These are phyloP conservation scores for Cordyceps cateniannulata DNA, from an alignment of 2,329 filamentous ascomycete species.

Conservation along the genomic window DNA sequence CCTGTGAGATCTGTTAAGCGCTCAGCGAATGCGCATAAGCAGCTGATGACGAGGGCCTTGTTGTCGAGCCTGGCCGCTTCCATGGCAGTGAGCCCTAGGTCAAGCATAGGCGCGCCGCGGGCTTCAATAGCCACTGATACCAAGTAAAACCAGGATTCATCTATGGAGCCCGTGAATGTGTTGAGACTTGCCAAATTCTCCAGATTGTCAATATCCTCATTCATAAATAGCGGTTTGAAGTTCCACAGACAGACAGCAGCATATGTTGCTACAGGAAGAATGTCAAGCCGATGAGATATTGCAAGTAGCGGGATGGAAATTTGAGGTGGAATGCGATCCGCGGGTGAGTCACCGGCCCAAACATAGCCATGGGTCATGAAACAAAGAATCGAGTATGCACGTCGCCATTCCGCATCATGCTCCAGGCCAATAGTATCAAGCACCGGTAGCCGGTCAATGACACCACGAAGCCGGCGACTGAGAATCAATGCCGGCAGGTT, in stretches of 20 bases:
- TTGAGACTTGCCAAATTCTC: conserved; percentile 83
- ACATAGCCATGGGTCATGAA: conserved; percentile 96
- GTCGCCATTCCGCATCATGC: conserved; percentile 83
- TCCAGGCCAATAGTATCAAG: conserved; percentile 77
- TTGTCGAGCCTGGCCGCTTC: conserved; percentile 68
- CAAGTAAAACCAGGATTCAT: conserved; percentile 98
- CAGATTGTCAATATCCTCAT: conserved; percentile 74
- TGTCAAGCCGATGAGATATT: conserved; percentile 70
- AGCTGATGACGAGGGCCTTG: conserved; percentile 63
- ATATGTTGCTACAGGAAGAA: conserved; percentile 91
- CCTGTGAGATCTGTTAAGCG: conserved; percentile 75
- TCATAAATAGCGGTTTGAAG: conserved; percentile 82
- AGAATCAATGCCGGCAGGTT: conserved; percentile 85
- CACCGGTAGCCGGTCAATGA: conserved; percentile 74
- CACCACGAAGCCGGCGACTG: conserved; percentile 71
- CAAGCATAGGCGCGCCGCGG: conserved; percentile 77
- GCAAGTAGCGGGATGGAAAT: conserved; percentile 77
- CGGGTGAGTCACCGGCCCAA: conserved; percentile 83
- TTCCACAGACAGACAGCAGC: conserved; percentile 93
- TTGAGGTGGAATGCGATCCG: conserved; percentile 70
- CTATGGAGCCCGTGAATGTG: conserved; percentile 88
- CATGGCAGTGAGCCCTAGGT: conserved; percentile 84
- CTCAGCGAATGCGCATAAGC: conserved; percentile 78
- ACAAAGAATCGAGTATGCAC: conserved; percentile 82
- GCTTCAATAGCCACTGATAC: conserved; percentile 95